Conservation (phyloP, 2,329 filamentous ascomycete species). For the Sphaerulina vaccinii region DNA sequence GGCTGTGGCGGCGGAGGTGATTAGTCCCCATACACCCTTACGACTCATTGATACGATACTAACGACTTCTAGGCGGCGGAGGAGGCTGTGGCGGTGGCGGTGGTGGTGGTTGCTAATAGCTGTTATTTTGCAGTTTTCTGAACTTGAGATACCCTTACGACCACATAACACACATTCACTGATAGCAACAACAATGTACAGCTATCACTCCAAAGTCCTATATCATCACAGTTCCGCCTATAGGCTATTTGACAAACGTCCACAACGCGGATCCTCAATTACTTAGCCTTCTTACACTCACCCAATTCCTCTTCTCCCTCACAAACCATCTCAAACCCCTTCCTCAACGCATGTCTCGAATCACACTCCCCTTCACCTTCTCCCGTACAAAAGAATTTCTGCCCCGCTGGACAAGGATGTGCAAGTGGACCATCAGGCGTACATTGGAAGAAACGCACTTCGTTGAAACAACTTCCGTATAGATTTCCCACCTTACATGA, state of each 20-base stretch:
- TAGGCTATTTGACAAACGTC: background rate
- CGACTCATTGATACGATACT: too few species aligned
- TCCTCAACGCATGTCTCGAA: background rate
- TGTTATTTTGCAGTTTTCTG: too few species aligned
- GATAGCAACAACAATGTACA: too few species aligned
- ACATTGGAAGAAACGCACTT: slow-evolving; percentile 15
- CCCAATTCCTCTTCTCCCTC: slow-evolving; percentile 13
- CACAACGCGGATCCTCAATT: too few species aligned
- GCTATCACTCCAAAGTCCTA: too few species aligned
- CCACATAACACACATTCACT: too few species aligned
- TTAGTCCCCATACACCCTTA: too few species aligned
- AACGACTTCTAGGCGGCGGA: too few species aligned
- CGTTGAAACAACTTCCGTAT: slow-evolving; percentile 17
- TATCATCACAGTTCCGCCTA: background rate
- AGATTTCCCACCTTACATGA: slow-evolving; percentile 11
- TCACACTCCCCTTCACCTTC: slow-evolving; percentile 13
- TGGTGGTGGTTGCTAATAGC: background rate
- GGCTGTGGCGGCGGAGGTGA: background rate
- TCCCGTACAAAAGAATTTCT: slow-evolving; percentile 15
- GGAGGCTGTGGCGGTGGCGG: background rate
- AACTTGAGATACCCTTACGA: too few species aligned
- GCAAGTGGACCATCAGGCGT: slow-evolving; percentile 14
- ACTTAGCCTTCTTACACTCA: background rate
- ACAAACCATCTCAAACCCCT: slow-evolving; percentile 12
- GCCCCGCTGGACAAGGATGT: slow-evolving; percentile 16